Evolutionary conservation across 768 basidiomycete species (phyloP).

Genomic region (Lactarius vividus): DNA sequence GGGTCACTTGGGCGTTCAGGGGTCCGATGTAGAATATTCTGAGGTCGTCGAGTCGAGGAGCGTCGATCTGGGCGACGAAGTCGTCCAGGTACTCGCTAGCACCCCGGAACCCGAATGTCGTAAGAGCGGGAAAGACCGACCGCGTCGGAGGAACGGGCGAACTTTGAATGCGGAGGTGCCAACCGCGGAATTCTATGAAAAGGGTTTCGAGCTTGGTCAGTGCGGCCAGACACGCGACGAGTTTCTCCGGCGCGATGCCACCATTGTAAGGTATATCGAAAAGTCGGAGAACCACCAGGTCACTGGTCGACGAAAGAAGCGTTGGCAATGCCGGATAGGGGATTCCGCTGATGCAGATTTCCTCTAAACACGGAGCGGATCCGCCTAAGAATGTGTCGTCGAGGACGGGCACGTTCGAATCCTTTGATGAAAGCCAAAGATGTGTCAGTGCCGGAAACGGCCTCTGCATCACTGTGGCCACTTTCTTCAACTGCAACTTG

Average conservation of each 20-base stretch:
- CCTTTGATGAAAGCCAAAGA: background rate
- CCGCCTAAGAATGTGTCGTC: background rate
- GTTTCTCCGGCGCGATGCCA: slow-evolving; percentile 1
- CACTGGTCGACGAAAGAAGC: background rate
- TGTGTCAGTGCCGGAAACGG: slow-evolving; percentile 5
- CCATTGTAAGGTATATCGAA: background rate
- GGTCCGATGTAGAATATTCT: background rate
- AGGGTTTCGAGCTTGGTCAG: background rate
- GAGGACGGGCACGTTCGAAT: background rate
- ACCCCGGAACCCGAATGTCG: background rate
- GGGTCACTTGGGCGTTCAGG: background rate
- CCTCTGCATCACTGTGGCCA: background rate
- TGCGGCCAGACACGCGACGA: background rate
- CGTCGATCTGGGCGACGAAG: slow-evolving; percentile 1
- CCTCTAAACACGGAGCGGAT: background rate
- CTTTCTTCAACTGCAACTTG: background rate
- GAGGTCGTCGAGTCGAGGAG: background rate
- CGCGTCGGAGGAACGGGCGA: background rate
- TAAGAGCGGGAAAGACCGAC: background rate
- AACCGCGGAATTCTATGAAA: background rate
- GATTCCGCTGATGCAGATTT: background rate
- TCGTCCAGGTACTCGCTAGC: slow-evolving; percentile 11
- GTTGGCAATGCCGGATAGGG: background rate
- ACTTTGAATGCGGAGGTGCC: background rate
- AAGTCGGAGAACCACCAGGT: background rate